A percentile compares a stretch with the other conserved stretches of the same genome.
Conservation (phyloP, 805 yeast species). For the Nakazawaea laoshanensis region DNA sequence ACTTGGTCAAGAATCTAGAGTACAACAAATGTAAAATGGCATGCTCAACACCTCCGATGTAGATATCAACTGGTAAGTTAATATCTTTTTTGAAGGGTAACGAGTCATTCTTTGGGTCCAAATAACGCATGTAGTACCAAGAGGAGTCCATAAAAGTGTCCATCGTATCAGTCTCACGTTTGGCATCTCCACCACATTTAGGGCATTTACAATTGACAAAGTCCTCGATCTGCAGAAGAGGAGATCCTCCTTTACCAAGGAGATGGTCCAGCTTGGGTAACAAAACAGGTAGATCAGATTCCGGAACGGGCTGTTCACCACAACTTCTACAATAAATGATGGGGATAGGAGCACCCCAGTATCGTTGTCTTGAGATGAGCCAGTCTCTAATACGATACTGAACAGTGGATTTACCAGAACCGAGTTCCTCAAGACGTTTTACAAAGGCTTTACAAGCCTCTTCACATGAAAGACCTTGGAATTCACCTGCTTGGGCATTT, state of each 20-base stretch:
- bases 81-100: slow-evolving; percentile 42
- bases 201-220: slow-evolving; percentile 79
- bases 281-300: slow-evolving; percentile 70
- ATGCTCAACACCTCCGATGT: slow-evolving; percentile 94
- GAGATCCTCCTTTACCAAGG: slow-evolving; percentile 51
- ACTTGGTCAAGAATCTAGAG: slow-evolving; percentile 79
- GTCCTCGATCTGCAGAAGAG: slow-evolving; percentile 56
- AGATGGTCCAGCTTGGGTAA: slow-evolving; percentile 51
- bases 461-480: slow-evolving; percentile 36
- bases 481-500: slow-evolving; percentile 37
- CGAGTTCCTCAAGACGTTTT: slow-evolving; percentile 25
- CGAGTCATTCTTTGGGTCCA: slow-evolving; percentile 58
- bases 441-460: slow-evolving; percentile 47
- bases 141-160: slow-evolving; percentile 97
- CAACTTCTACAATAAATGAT: slow-evolving; percentile 80
- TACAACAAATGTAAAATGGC: slow-evolving; percentile 89
- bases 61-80: slow-evolving; percentile 76
- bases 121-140: slow-evolving; percentile 87
- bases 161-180: slow-evolving; percentile 95
- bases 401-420: slow-evolving; percentile 37
- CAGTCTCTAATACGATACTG: slow-evolving; percentile 79
- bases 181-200: slow-evolving; percentile 61
- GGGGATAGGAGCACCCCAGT: slow-evolving; percentile 99
- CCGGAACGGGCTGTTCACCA: slow-evolving; percentile 92
- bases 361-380: slow-evolving; percentile 90